Evolutionary conservation across 2,329 filamentous ascomycete species (phyloP).

Genomic region (Dendrostoma leiphaemia): DNA sequence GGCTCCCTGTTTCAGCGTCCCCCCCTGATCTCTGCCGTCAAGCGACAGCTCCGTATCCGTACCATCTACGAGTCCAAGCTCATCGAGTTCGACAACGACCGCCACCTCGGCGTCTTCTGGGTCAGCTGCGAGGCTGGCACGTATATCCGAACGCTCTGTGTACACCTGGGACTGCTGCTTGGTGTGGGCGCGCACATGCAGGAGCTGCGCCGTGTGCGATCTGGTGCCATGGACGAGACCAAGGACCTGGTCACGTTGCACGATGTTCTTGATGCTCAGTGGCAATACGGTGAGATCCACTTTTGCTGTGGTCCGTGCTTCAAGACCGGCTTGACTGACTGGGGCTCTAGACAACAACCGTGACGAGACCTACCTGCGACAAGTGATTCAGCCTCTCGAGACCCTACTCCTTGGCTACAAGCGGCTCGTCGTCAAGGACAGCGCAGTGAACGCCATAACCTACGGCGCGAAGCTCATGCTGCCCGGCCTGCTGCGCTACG

Average conservation of each 20-base stretch:
- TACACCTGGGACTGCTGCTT: conserved; percentile 69
- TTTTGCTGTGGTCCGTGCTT: background rate
- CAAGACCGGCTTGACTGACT: conserved; percentile 2
- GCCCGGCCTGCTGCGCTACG: conserved; percentile 89
- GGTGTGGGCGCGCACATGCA: conserved; percentile 83
- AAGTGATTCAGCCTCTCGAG: conserved; percentile 89
- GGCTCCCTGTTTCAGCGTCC: conserved; percentile 97
- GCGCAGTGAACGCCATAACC: conserved; percentile 93
- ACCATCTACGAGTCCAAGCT: conserved; percentile 98
- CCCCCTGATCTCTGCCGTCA: conserved; percentile 96
- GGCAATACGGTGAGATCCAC: conserved; percentile 56
- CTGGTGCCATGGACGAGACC: conserved; percentile 91
- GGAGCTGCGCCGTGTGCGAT: conserved; percentile 89
- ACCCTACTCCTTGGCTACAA: conserved; percentile 91
- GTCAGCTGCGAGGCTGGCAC: conserved; percentile 98
- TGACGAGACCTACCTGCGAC: conserved; percentile 89
- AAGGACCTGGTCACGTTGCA: conserved; percentile 90
- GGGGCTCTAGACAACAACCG: conserved; percentile 76
- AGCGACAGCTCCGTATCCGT: conserved; percentile 96
- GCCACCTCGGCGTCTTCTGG: conserved; percentile 98
- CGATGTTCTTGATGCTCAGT: conserved; percentile 94
- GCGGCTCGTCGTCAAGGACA: conserved; percentile 96
- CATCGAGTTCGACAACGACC: conserved; percentile 96
- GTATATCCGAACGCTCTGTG: conserved; percentile 97
- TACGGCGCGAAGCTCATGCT: conserved; percentile 99